Evolutionary conservation across 345 rosid species (phyloP), one percentile per base, ranked within the genome.

Genomic region (Syzygium oleosum): DNA sequence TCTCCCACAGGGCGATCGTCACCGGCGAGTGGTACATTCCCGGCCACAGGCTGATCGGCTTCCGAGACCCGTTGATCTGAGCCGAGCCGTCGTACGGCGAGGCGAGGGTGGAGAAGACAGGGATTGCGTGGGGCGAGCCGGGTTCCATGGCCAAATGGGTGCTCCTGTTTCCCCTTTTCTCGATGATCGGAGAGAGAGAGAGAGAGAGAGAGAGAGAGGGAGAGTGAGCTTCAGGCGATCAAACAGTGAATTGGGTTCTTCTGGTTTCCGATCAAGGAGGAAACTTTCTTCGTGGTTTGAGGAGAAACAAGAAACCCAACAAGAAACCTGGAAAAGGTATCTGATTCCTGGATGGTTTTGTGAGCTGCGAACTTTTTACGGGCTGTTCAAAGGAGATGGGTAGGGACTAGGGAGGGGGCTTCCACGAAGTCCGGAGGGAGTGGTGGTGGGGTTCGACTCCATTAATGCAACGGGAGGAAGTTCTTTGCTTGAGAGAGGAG

Each of bases 21-120:
- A 96, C 96, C 1, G 98, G 98, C 3, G 96, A 95, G 88, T 96
- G 96, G 92, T 93, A 95, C 99, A 94, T 95, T 86, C 98, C 99
- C 2, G 99, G 98, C 97, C 99, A 96, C 84, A 95, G 90, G 52
- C 97, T 94, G 34, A 95, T 88, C 46, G 96, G 99, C 87, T 95
- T 96, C n/a, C 92, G 91, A 22, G 84, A 53, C 46, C 77, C 80
- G 78, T 89, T 52, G 89, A 55, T 90, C 49, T 31, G 52, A 78
- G 55, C 55, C 51, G 87, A 43, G 29, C 11, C 43, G 77, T 92
- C 95, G 43, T 91, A 92, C 5, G 96, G 96, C 34, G 94, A 91
- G 43, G 94, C 93, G 16, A 95, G 87, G 55, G 98, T 94, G 79
- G 98, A 95, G 88, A 91, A 91, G 23, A 96, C 95, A 79, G 96